phyloP scores from a whole-genome alignment of 345 rosid species.

The Populus tremula region DNA sequence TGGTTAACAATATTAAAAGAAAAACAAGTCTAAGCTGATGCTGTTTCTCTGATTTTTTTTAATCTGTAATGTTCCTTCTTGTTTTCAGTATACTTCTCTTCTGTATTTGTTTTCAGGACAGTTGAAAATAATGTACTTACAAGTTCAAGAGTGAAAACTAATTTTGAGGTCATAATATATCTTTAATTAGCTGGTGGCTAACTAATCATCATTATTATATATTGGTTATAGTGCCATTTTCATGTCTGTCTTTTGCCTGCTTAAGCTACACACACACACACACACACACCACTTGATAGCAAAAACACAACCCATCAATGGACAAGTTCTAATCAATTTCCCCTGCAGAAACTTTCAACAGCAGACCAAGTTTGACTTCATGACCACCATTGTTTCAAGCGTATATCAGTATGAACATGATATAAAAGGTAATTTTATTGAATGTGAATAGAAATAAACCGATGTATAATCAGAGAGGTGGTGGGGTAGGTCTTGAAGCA shows the following conservation, averaged over 20 bases:
- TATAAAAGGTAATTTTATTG: neutral
- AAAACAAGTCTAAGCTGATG: conserved; percentile 7
- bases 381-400: neutral
- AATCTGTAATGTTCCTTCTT: neutral
- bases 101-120: conserved; percentile 24
- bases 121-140: conserved; percentile 24
- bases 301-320: neutral
- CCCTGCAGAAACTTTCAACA: neutral
- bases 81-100: neutral
- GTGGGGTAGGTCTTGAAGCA: conserved; percentile 16
- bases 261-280: conserved; percentile 6
- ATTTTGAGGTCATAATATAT: conserved; percentile 19
- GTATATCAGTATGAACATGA: neutral
- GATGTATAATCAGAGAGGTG: conserved; percentile 5
- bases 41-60: neutral
- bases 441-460: neutral
- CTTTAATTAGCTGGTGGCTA: neutral
- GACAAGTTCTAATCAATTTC: neutral
- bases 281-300: neutral
- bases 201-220: conserved; percentile 16
- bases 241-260: conserved; percentile 21
- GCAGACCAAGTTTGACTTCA: neutral
- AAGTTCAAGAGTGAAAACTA: conserved; percentile 28
- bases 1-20: neutral
- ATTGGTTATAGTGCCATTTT: conserved; percentile 16